Evolutionary conservation across 148 eudicot genomes (phyloP), one percentile per base, ranked within the genome.

Genomic region (Oxyria digyna): DNA sequence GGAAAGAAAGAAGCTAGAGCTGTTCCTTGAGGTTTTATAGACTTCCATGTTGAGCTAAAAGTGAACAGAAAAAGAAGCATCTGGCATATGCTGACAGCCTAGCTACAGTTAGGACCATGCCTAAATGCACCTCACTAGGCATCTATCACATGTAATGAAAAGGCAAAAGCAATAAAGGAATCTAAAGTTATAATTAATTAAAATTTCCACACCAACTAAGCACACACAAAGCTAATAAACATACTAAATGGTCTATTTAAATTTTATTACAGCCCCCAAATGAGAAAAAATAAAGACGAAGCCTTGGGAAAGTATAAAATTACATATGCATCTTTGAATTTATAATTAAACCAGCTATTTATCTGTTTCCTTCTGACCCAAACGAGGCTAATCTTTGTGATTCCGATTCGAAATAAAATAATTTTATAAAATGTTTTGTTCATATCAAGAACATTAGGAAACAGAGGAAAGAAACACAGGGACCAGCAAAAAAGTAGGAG

Each of bases 61-160:
- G 15, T 18, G 9, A 1, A 40, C 42, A 45, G 2, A 45, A 45
- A 43, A 45, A 14, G 50, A 45, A 45, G 50, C 50, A 45, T 45
- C 50, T 45, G 50, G 50, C 50, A 45, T 45, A 45, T 45, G 50
- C 20, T 45, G 50, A 45, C 50, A 45, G 50, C 50, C 50, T 45
- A 45, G 50, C 50, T 45, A 45, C 50, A 45, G 50, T 45, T 45
- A n/a, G 50, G 50, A 45, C 50, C 50, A 45, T 45, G 18, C 20
- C 20, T 45, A 45, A 45, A 45, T 45, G 50, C 50, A 45, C 4
- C 50, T 45, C 50, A 45, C 50, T 12, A 45, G 50, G 50, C 50
- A 45, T 45, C 50, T n/a, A 45, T 45, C 50, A 45, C 50, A 45
- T 45, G 50, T 8, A 45, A 45, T 12, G 50, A 14, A 40, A 45